These are phyloP conservation scores for Vitellaria paradoxa DNA, from an alignment of 179 eudicot genomes.

Conservation along the genomic window DNA sequence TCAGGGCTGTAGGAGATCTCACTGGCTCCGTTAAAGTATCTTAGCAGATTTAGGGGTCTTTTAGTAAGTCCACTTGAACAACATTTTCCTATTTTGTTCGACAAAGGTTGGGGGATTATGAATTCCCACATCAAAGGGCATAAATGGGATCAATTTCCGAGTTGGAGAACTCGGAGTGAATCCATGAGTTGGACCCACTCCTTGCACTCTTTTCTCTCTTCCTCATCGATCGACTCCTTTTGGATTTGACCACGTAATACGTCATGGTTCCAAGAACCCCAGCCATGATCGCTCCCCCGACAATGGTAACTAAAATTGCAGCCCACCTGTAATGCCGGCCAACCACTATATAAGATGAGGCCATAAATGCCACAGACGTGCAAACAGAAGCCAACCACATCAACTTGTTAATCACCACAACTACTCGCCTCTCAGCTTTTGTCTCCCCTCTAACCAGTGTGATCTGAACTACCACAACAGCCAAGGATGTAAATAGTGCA, in stretches of 20 bases:
- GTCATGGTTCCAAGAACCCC: constrained; percentile 78
- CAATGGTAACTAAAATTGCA: constrained; percentile 53
- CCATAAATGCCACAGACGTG: constrained; percentile 70
- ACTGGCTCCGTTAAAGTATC: background rate
- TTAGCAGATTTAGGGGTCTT: background rate
- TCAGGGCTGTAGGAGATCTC: too few relatives aligned
- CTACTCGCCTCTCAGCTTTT: constrained; percentile 60
- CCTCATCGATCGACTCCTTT: constrained; percentile 47
- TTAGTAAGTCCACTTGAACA: background rate
- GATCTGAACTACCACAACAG: constrained; percentile 81
- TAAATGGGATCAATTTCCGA: constrained; percentile 55
- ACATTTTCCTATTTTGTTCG: background rate
- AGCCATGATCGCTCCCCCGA: constrained; percentile 62
- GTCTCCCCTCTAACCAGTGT: constrained; percentile 75
- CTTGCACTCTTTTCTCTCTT: constrained; percentile 42
- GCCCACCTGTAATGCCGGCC: constrained; percentile 60
- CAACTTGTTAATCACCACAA: constrained; percentile 67
- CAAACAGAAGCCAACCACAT: constrained; percentile 91
- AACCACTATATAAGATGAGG: constrained; percentile 70
- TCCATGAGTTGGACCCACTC: constrained; percentile 31
- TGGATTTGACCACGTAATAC: constrained; percentile 58
- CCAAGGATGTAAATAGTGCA: constrained; percentile 68
- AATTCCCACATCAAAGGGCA: constrained; percentile 39
- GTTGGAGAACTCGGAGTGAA: constrained; percentile 48
- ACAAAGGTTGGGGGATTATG: background rate